These are phyloP conservation scores for Knufia petricola DNA, from an alignment of 2,329 filamentous ascomycete species.

Conservation along the genomic window DNA sequence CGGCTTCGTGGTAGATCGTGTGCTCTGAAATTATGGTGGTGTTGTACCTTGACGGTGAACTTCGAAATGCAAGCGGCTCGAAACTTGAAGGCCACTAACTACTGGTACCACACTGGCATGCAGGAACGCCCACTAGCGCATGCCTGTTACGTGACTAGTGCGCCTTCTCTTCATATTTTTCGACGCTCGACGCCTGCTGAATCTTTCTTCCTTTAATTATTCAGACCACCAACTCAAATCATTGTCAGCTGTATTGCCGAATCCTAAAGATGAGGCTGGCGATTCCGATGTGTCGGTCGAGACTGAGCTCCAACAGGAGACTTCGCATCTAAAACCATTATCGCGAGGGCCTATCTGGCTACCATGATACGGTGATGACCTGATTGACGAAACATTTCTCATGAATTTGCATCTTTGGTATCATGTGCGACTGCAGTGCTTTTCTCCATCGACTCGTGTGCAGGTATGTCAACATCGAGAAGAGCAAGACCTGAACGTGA, in stretches of 20 bases:
- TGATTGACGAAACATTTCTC: constrained; percentile 50
- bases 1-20: neutral
- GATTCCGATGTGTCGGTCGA: constrained; percentile 65
- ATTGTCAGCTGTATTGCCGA: constrained; percentile 49
- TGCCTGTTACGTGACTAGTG: neutral
- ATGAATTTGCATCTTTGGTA: neutral
- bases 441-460: neutral
- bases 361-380: constrained; percentile 61
- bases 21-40: neutral
- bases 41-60: neutral
- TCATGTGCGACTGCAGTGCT: neutral
- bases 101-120: too few relatives aligned
- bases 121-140: constrained; percentile 10
- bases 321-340: constrained; percentile 73
- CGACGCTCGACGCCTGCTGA: constrained; percentile 12
- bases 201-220: constrained; percentile 33
- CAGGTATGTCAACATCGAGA: neutral
- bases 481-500: constrained; percentile 12
- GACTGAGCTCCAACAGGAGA: constrained; percentile 40
- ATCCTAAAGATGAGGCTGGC: constrained; percentile 48
- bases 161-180: constrained; percentile 10
- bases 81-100: too few relatives aligned
- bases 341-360: constrained; percentile 56
- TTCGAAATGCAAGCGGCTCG: neutral
- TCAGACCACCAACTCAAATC: constrained; percentile 68